Evolutionary conservation across 2,329 filamentous ascomycete genomes (phyloP).

Genomic region (Ophiobolus disseminans): DNA sequence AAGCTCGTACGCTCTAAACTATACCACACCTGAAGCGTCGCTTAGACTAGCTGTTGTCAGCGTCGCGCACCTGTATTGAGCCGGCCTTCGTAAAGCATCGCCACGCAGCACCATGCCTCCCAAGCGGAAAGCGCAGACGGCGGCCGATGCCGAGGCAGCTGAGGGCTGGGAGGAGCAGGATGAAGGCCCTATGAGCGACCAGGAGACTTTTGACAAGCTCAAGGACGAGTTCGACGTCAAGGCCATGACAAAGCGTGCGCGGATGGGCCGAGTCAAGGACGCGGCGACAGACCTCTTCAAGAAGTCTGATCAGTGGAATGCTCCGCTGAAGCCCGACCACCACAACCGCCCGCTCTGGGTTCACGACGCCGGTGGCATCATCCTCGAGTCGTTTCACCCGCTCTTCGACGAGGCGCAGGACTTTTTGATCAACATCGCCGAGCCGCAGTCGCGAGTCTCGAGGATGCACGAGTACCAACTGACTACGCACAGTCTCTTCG

Average conservation of each 20-base stretch:
- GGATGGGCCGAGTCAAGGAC: constrained; percentile 48
- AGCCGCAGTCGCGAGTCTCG: constrained; percentile 86
- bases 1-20: too few species aligned
- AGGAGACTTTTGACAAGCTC: constrained; percentile 57
- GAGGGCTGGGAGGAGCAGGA: constrained; percentile 64
- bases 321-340: constrained; percentile 86
- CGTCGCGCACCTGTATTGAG: too few species aligned
- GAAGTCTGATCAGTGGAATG: constrained; percentile 79
- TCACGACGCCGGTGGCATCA: constrained; percentile 84
- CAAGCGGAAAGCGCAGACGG: constrained; percentile 55
- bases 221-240: constrained; percentile 48
- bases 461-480: constrained; percentile 94
- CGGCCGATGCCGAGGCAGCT: constrained; percentile 48
- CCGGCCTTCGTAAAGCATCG: too few species aligned
- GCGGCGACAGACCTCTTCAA: constrained; percentile 64
- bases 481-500: constrained; percentile 91
- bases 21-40: too few species aligned
- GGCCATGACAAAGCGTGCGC: constrained; percentile 41
- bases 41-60: too few species aligned
- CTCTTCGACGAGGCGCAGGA: constrained; percentile 87
- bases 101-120: constrained; percentile 49
- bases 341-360: constrained; percentile 92
- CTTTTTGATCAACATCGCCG: constrained; percentile 93
- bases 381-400: constrained; percentile 92
- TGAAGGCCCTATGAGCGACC: constrained; percentile 55